These are phyloP conservation scores for Pichia exigua DNA, from an alignment of 805 yeast genomes.

Conservation along the genomic window DNA sequence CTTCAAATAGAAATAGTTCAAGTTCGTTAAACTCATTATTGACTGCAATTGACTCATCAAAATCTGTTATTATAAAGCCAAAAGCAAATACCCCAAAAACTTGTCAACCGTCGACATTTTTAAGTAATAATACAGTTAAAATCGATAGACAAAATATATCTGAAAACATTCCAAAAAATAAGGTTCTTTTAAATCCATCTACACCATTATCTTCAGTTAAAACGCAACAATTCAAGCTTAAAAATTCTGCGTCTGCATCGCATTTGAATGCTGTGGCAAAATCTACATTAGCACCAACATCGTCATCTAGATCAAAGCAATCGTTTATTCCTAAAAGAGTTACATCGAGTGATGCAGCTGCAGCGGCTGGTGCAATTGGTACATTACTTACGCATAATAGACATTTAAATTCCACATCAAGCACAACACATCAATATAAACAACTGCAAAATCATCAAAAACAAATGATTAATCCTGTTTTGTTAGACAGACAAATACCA, in stretches of 20 bases:
- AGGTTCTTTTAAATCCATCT: not conserved
- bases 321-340: slow-evolving; percentile 20
- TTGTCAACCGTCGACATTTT: not conserved
- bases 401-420: slow-evolving; percentile 6
- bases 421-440: slow-evolving; percentile 3
- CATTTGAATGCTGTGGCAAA: not conserved
- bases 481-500: slow-evolving; percentile 28
- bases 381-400: slow-evolving; percentile 25
- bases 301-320: not conserved
- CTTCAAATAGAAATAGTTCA: not conserved
- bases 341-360: slow-evolving; percentile 26
- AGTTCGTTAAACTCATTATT: slow-evolving; percentile 4
- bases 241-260: not conserved
- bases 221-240: no score
- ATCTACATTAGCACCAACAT: not conserved
- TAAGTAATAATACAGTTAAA: not conserved
- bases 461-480: slow-evolving; percentile 27
- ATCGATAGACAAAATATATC: not conserved
- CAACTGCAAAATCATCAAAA: slow-evolving; percentile 19
- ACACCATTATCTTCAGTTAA: not conserved
- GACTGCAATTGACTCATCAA: slow-evolving; percentile 17
- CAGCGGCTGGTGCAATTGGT: slow-evolving; percentile 31
- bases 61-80: slow-evolving; percentile 5
- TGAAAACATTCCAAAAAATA: not conserved
- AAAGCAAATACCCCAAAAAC: not conserved